Evolutionary conservation across 129 eudicot genomes (phyloP).

Genomic region (Lonicera japonica): DNA sequence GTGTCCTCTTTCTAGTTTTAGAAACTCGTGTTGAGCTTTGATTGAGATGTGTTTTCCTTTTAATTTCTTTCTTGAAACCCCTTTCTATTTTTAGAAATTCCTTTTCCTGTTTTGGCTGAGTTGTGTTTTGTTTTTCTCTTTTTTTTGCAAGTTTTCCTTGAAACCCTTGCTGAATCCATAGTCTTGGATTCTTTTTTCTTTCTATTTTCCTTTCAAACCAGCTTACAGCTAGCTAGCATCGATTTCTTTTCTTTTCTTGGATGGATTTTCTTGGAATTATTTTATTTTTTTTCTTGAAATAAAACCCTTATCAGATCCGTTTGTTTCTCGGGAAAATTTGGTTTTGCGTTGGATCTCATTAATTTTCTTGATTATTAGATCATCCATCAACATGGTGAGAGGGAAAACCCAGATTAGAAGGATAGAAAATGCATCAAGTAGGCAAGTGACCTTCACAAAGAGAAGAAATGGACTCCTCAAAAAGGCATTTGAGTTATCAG

Average conservation of each 20-base stretch:
- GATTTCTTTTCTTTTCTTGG: not conserved
- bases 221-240: not conserved
- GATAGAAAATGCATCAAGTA: constrained; percentile 48
- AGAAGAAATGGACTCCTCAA: constrained; percentile 50
- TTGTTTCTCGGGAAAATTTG: no score
- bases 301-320: not conserved
- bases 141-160: no score
- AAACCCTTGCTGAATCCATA: not conserved
- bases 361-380: no score
- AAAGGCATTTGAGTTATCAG: constrained; percentile 59
- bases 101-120: not conserved
- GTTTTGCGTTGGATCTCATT: no score
- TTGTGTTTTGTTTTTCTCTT: not conserved
- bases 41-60: not conserved
- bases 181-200: not conserved
- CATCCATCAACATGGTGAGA: constrained; percentile 36
- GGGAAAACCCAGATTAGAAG: constrained; percentile 57
- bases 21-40: constrained; percentile 14
- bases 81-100: constrained; percentile 23
- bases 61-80: not conserved
- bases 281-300: not conserved
- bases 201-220: not conserved
- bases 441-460: constrained; percentile 62
- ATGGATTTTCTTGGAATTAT: not conserved
- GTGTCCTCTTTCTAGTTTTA: constrained; percentile 14